Evolutionary conservation across 805 yeast species (phyloP), one percentile per base, ranked within the genome.

Genomic region (Zygosaccharomyces siamensis): DNA sequence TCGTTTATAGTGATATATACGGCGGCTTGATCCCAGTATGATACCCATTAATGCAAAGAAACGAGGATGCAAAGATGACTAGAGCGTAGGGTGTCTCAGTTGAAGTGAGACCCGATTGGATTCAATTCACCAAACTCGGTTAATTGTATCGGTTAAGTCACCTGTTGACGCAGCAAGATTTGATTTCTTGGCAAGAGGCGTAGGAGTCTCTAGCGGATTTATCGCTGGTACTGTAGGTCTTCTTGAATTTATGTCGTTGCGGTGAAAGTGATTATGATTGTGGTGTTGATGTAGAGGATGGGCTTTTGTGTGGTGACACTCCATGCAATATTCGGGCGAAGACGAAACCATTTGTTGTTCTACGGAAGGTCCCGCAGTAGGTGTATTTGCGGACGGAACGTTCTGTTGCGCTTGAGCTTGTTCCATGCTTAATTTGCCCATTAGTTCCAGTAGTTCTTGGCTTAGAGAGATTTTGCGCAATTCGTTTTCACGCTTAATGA

Each of bases 401-500:
- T 26, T 21, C 4, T 32, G 7, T 24, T 36, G 39, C 7, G 32
- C 41, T 6, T 44, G 47, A 6, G 42, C 39, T 26, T 45, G 47
- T 30, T 43, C 56, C 51, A 51, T 55, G 27, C 47, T 54, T 16
- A 64, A 49, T 48, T 56, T 57, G 10, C 56, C 58, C 55, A 59
- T 59, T 16, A 66, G 51, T 30, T 60, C 66, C 4, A 49, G 43
- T 38, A 67, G 49, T 39, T 64, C 65, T 39, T 61, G 60, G 47
- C 66, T 62, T 44, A 70, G 54, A 14, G 68, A 64, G 12, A 58
- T 53, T 50, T 68, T 70, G 39, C 69, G 62, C 30, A 62, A 51
- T 45, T 66, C 69, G 50, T 69, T 68, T 37, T 68, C 71, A 35
- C 67, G 65, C 49, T 67, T 65, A 23, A 66, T 55, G 14, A 61